phyloP scores from a whole-genome alignment of 495 filamentous ascomycete genomes.

The Talaromyces liani region DNA sequence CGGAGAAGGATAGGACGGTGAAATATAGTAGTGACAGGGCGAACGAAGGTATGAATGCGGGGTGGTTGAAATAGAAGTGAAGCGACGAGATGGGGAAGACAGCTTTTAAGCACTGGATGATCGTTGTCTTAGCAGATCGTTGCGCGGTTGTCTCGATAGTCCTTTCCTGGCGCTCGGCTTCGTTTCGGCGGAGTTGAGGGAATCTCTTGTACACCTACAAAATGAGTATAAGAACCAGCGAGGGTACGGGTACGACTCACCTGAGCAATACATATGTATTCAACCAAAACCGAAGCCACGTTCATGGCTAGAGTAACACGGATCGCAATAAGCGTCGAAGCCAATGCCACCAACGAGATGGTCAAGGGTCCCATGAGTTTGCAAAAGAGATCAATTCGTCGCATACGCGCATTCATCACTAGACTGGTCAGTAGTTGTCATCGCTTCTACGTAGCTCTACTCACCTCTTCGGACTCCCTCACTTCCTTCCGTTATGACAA shows the following conservation, averaged over 20 bases:
- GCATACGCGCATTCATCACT: constrained; percentile 50
- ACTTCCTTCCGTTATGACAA: constrained; percentile 35
- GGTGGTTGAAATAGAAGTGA: constrained; percentile 29
- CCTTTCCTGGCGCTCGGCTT: background rate
- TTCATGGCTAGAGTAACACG: constrained; percentile 37
- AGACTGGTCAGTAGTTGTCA: background rate
- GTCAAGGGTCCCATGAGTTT: constrained; percentile 53
- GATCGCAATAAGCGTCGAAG: constrained; percentile 42
- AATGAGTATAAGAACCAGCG: background rate
- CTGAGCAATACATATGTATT: constrained; percentile 51
- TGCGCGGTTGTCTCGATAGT: background rate
- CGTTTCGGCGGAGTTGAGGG: background rate
- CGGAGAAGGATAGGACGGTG: constrained; percentile 50
- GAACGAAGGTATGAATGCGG: constrained; percentile 47
- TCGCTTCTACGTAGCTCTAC: background rate
- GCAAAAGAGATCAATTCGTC: constrained; percentile 59
- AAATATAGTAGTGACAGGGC: constrained; percentile 49
- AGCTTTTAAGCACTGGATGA: background rate
- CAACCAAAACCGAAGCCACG: constrained; percentile 34
- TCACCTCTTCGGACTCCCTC: constrained; percentile 28
- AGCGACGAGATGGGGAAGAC: constrained; percentile 19
- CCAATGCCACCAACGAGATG: constrained; percentile 42
- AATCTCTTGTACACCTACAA: background rate
- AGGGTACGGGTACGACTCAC: constrained; percentile 15
- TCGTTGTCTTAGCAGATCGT: background rate